Evolutionary conservation across 176 grass and related monocot species (phyloP).

Genomic region (Oryza meyeriana): DNA sequence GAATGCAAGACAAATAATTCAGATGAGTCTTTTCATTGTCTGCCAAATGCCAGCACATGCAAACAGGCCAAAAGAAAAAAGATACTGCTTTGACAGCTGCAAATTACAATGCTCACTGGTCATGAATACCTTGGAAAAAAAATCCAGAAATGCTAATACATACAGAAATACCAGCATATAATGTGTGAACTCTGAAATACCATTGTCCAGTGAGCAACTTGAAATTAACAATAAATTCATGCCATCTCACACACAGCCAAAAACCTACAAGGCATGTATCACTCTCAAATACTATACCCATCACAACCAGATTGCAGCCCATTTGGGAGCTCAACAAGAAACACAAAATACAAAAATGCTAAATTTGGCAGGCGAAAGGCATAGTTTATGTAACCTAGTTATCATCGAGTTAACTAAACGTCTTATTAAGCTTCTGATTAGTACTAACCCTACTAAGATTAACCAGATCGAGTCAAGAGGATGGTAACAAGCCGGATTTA

Average conservation of each 20-base stretch:
- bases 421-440: neutral
- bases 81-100: too few species aligned
- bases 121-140: neutral
- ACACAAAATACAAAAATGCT: neutral
- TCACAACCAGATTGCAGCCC: neutral
- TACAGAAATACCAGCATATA: neutral
- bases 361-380: neutral
- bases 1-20: neutral
- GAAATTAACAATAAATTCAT: neutral
- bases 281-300: neutral
- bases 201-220: neutral
- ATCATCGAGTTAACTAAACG: neutral
- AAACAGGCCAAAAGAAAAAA: neutral
- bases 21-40: neutral
- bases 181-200: neutral
- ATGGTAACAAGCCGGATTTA: neutral
- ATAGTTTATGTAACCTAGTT: conserved; percentile 17
- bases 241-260: neutral
- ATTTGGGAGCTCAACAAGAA: neutral
- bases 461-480: neutral
- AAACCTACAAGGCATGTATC: neutral
- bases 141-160: neutral
- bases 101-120: neutral
- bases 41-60: neutral
- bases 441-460: neutral